Conservation (phyloP, 73 alveolate species). For the Tetrahymena borealis region DNA sequence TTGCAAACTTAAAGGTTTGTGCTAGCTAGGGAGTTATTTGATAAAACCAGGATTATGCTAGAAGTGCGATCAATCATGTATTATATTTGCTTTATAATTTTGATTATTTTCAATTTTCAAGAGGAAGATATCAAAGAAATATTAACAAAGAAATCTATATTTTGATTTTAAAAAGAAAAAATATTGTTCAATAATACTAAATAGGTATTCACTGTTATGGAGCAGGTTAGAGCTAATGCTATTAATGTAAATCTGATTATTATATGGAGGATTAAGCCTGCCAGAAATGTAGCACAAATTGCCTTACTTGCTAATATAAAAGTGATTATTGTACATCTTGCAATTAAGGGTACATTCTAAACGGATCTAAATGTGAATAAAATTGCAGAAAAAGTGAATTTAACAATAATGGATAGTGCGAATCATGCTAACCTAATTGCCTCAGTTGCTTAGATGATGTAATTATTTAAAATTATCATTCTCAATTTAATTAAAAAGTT, state of each 20-base stretch:
- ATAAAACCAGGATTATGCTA: neutral
- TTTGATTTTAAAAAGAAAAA: neutral
- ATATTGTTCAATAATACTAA: neutral
- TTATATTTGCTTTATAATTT: neutral
- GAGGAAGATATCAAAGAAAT: neutral
- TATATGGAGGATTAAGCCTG: neutral
- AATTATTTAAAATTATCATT: neutral
- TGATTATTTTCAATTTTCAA: neutral
- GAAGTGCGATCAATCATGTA: neutral
- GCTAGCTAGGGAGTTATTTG: neutral
- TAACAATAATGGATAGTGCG: neutral
- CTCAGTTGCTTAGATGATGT: neutral
- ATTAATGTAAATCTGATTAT: neutral
- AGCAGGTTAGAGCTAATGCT: neutral
- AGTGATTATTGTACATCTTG: neutral
- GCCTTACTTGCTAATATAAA: neutral
- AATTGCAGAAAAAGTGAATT: neutral
- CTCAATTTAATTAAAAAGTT: too few species aligned
- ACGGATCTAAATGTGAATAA: neutral
- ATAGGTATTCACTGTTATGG: neutral
- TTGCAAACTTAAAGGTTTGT: neutral
- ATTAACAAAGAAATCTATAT: too few species aligned
- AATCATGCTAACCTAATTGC: neutral
- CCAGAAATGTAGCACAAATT: neutral
- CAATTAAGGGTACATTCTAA: neutral